These are phyloP conservation scores for Fusarium buxicola DNA, from an alignment of 2,329 filamentous ascomycete species.

Conservation along the genomic window DNA sequence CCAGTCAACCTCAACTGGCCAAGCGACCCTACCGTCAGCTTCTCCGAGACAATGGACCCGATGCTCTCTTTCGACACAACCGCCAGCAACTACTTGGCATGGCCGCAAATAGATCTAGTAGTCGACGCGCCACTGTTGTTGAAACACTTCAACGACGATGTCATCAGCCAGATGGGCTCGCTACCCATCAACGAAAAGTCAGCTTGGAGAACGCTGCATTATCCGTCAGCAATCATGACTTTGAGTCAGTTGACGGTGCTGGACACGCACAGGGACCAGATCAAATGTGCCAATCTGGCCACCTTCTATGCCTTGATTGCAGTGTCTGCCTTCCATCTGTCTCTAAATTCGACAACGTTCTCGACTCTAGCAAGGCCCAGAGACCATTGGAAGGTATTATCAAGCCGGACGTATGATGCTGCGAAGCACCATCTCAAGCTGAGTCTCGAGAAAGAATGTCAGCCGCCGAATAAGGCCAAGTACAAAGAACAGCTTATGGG, in stretches of 20 bases:
- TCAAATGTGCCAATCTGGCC: slow-evolving; percentile 34
- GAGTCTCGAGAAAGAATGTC: slow-evolving; percentile 37
- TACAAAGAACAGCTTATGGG: slow-evolving; percentile 42
- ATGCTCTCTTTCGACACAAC: slow-evolving; percentile 8
- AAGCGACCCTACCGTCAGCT: slow-evolving; percentile 2
- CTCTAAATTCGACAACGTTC: slow-evolving; percentile 22
- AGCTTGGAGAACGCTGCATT: slow-evolving; percentile 36
- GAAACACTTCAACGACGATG: slow-evolving; percentile 39
- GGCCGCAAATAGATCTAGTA: slow-evolving; percentile 36
- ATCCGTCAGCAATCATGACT: slow-evolving; percentile 37
- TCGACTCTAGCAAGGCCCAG: slow-evolving; percentile 12
- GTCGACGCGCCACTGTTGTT: slow-evolving; percentile 30
- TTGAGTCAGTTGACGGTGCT: slow-evolving; percentile 37
- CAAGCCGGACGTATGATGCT: slow-evolving; percentile 32
- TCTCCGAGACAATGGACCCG: slow-evolving; percentile 13
- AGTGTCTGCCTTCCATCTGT: slow-evolving; percentile 35
- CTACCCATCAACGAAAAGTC: slow-evolving; percentile 41
- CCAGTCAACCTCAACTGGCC: slow-evolving; percentile 29
- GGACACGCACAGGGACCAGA: slow-evolving; percentile 24
- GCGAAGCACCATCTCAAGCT: slow-evolving; percentile 39
- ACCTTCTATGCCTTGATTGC: slow-evolving; percentile 37
- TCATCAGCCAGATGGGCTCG: slow-evolving; percentile 41
- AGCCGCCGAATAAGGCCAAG: slow-evolving; percentile 32
- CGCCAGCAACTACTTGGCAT: slow-evolving; percentile 11
- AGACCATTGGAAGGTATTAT: slow-evolving; percentile 22